Base-by-base conservation (phyloP, 345 rosid species). In the Moricandia arvensis region DNA sequence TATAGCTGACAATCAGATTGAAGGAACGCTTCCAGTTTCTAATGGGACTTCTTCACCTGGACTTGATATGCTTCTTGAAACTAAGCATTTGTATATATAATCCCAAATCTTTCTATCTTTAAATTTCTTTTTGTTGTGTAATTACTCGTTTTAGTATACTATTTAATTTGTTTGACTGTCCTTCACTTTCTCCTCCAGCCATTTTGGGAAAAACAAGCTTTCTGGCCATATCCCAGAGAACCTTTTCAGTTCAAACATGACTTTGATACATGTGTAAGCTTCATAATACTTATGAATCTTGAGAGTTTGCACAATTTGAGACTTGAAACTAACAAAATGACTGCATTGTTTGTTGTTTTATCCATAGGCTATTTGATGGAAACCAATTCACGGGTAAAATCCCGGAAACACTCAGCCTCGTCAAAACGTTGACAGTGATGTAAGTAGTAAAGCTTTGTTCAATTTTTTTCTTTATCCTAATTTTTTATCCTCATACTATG, bases 11-110 rank as follows among this genome's bases (percentile, higher is more conserved):
- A 96, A 96, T 82, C 79, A 74, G 75, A 85, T 96, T 4, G 82
- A 68, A 4, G 99, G 98, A 63, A 2, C 63, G 2, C 83, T 96
- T 64, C 99, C 99, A 21, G 90, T 96, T 16, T 96, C 99, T 0
- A 34, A 54, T 66, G 99, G 83, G 66, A 81, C 80, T 8, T 71
- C 83, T 5, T 67, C 82, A 37, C 93, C 89, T 75, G 99, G 99
- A 27, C 96, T 96, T 43, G 91, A 96, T 79, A 74, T 79, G 88
- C 87, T 96, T 70, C 51, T 79, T 75, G 15, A 80, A 6, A 77
- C 98, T 24, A 80, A 85, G 75, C 99, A 96, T 81, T 96, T 96
- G 98, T 96, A 87, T 64, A 89, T 27, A 33, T 10, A 18, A 31
- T 13, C 26, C 75, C 58, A 64, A 35, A 27, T 74, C 49, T 79